Evolutionary conservation across 2,329 filamentous ascomycete species (phyloP), one percentile per base, ranked within the genome.

Genomic region (Arthrocladium fulminans): DNA sequence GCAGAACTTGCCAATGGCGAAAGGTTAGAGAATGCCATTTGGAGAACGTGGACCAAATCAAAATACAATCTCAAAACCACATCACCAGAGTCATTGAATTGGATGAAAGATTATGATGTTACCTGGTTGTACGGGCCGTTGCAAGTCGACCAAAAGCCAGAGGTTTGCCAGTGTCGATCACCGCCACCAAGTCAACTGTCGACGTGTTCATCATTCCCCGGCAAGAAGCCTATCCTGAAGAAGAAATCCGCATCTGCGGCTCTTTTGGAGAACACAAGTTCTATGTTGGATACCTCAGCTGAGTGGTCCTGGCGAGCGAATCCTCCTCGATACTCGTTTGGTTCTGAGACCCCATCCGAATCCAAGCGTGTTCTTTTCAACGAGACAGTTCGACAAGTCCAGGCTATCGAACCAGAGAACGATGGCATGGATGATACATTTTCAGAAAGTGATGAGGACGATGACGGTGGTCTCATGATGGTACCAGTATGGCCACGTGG

Each of bases 71-170:
- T 97, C 42, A 83, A 81, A 63, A 97, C 90, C 0, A 81, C 97
- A 19, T 88, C 88, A 7, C 88, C 92, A 2, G 89, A 96, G 66
- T 86, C 84, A 1, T 73, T 98, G 48, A 95, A 97, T 67, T 98
- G 92, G 90, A 74, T 96, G 51, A 98, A 97, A 65, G 92, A 97
- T 60, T 92, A 86, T 64, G 90, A 98, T 66, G 88, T 96, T 24
- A 96, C 90, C 39, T 98, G 90, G 92, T 74, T 98, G 1, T 98
- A 97, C 61, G 92, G 92, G 0, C 92, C 92, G 9, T 68, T 96
- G 42, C 90, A 95, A 64, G 84, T 83, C 1, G 83, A 83, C 19
- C 71, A 74, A 3, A 77, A 73, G 47, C 77, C 74, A 52, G 72
- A 59, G 61, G 70, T 79, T 49, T 66, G 66, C 10, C 65, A 72